These are phyloP conservation scores for Periconia sp. DNA, from an alignment of 2,329 filamentous ascomycete genomes.

Conservation along the genomic window DNA sequence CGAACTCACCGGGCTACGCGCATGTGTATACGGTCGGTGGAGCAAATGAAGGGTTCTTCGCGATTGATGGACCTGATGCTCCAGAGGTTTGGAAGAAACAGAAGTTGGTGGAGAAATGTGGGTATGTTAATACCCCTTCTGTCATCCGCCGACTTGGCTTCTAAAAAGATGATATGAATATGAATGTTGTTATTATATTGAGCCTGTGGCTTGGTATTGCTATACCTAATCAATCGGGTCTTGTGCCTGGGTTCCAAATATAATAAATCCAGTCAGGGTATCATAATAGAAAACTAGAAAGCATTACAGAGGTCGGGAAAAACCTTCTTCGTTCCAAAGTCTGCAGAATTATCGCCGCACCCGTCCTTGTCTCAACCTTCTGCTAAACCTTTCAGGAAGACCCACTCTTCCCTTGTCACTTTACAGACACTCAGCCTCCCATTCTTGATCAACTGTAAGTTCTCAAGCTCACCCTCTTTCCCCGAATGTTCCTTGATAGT, in stretches of 20 bases:
- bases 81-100: constrained; percentile 35
- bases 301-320: neutral
- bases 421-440: constrained; percentile 78
- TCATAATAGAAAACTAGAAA: neutral
- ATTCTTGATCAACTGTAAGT: constrained; percentile 83
- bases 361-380: constrained; percentile 2
- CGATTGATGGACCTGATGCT: constrained; percentile 40
- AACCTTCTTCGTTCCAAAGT: too few species aligned
- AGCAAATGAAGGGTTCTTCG: constrained; percentile 46
- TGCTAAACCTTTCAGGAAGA: constrained; percentile 59
- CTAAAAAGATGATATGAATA: neutral
- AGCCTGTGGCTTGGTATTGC: too few species aligned
- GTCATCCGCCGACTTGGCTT: constrained; percentile 44
- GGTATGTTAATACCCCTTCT: constrained; percentile 49
- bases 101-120: constrained; percentile 51
- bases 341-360: neutral
- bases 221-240: neutral
- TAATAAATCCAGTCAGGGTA: neutral
- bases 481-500: constrained; percentile 67
- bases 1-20: constrained; percentile 13
- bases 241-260: neutral
- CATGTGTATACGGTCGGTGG: constrained; percentile 45
- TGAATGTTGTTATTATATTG: neutral
- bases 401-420: constrained; percentile 67
- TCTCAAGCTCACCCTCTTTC: constrained; percentile 61